Conservation (phyloP, 1,284 basidiomycete genomes). For the Polyporus tsugae region DNA sequence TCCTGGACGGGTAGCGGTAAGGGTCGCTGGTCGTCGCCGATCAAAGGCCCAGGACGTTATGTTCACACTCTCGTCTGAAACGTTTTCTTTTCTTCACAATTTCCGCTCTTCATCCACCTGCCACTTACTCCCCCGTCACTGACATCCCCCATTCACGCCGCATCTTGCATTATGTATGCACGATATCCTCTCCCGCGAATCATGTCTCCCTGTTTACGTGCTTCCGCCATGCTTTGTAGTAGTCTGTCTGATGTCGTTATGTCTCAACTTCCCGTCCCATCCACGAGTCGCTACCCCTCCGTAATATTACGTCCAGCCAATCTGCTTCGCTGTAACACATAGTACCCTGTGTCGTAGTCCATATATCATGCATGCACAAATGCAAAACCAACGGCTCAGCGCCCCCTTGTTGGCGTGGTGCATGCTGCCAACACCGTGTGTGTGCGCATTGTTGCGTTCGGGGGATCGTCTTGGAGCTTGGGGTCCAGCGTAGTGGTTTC, state of each 20-base stretch:
- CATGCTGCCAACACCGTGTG: neutral
- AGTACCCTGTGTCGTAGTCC: conserved; percentile 4
- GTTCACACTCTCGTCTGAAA: conserved; percentile 6
- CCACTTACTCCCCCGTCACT: conserved; percentile 1
- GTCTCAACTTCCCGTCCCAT: neutral
- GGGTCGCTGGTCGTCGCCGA: conserved; percentile 7
- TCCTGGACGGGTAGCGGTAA: conserved; percentile 33
- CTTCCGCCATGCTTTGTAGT: conserved; percentile 31
- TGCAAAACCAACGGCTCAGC: neutral
- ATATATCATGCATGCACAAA: neutral
- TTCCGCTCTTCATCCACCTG: conserved; percentile 4
- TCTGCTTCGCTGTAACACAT: conserved; percentile 10
- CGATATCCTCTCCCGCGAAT: conserved; percentile 12
- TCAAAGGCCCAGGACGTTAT: neutral
- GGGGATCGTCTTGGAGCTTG: neutral
- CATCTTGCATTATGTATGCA: conserved; percentile 11
- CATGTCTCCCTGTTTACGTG: conserved; percentile 15
- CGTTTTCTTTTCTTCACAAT: conserved; percentile 7
- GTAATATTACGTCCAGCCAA: conserved; percentile 17
- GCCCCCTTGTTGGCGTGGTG: neutral
- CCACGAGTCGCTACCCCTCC: conserved; percentile 13
- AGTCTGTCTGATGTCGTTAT: conserved; percentile 24
- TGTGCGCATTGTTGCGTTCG: neutral
- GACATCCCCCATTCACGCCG: neutral
- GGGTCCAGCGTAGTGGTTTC: neutral